Evolutionary conservation across 73 alveolate genomes (phyloP), one percentile per base, ranked within the genome.

Genomic region (Paraurostyla sp.): DNA sequence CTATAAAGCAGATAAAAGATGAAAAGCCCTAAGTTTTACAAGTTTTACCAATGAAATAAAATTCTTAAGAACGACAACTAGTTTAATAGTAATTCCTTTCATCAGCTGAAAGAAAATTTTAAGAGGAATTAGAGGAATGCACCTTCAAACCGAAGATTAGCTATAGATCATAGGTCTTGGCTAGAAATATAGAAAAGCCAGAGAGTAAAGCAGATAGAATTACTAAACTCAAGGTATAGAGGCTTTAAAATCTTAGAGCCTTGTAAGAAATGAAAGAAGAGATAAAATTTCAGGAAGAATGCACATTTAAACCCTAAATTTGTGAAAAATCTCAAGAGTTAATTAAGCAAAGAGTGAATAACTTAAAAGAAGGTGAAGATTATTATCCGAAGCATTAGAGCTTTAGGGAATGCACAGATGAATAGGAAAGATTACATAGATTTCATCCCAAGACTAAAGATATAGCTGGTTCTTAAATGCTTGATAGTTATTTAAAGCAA

Each of bases 251-350:
- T 65, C 41, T 65, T n/a, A 65, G 41, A 40, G 82, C 82, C 16
- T 9, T 65, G 7, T 30, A 65, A 36, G 82, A 65, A 15, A 38
- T 38, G 16, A 65, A 40, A 65, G 82, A 65, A 38, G 18, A 65
- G 56, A 25, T 65, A 1, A 1, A 65, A 38, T 22, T 65, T 16
- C 16, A 65, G 23, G 82, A 65, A 38, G 41, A 65, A 38, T 65
- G 82, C 58, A 65, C 82, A 7, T 65, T 65, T 65, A 65, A 65
- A 38, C 82, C 82, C 13, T 65, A 65, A 22, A 65, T 65, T 65
- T 22, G 46, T 65, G 59, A 33, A 38, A 65, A 65, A 36, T 38
- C 60, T 65, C 20, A 16, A 65, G 41, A 4, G 23, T 38, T 65
- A 6, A 38, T 65, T 15, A 1, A 65, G 41, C 16, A 65, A 15